Evolutionary conservation across 768 basidiomycete species (phyloP).

Genomic region (Phaeolepiota aurea): DNA sequence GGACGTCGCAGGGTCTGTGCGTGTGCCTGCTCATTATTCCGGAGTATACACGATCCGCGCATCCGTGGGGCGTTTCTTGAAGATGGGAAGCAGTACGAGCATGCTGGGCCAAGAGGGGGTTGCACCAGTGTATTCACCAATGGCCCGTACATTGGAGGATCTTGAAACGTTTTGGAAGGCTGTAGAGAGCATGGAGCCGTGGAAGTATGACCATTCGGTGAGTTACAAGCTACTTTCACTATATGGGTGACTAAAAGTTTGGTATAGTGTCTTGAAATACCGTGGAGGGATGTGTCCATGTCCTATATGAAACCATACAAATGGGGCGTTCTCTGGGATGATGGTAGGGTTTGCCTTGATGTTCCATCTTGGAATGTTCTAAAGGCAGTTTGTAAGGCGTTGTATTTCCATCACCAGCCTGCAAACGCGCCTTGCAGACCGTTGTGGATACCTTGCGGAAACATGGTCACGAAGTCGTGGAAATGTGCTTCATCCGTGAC

Average conservation of each 20-base stretch:
- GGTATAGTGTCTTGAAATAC: conserved; percentile 29
- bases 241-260: no score
- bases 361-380: not conserved
- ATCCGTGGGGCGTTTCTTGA: conserved; percentile 39
- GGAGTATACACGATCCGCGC: conserved; percentile 54
- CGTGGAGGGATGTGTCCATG: conserved; percentile 25
- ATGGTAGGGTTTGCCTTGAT: conserved; percentile 31
- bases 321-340: conserved; percentile 59
- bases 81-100: conserved; percentile 32
- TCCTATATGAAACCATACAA: conserved; percentile 22
- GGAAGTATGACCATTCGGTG: conserved; percentile 53
- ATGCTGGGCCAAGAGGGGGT: conserved; percentile 57
- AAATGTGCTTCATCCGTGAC: conserved; percentile 25
- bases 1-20: conserved; percentile 63
- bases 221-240: no score
- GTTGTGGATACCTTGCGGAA: conserved; percentile 35
- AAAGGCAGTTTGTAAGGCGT: conserved; percentile 27
- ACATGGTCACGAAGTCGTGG: conserved; percentile 40
- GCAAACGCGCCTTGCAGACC: conserved; percentile 39
- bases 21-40: conserved; percentile 58
- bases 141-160: conserved; percentile 53
- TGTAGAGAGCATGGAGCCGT: conserved; percentile 52
- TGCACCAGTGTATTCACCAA: conserved; percentile 44
- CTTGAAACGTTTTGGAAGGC: conserved; percentile 47
- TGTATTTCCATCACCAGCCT: conserved; percentile 51